Base-by-base conservation (phyloP, 2,329 filamentous ascomycete genomes). In the Verticillium nubilum region DNA sequence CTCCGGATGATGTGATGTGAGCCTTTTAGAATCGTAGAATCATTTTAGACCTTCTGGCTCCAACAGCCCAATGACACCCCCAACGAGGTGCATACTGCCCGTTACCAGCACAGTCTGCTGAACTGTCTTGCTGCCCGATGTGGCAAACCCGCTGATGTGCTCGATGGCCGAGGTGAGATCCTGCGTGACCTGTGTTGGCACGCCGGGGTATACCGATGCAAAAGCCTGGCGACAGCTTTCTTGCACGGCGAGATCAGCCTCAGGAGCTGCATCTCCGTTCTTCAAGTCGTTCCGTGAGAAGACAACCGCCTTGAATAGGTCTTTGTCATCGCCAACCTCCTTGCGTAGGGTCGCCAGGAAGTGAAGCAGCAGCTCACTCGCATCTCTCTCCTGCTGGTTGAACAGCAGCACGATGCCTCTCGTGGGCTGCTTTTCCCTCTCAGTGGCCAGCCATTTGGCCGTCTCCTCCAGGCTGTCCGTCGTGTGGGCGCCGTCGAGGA, bases 371-470 rank as follows among this genome's bases (percentile, higher is more conserved):
- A 96, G 80, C 17, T 82, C 78, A 4, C 78, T 75, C 5, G 90
- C 90, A 68, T 97, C 87, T 31, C 92, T 85, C 10, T 91, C 92
- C 69, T 97, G 92, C 73, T 97, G 94, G 73, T 97, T 97, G 80
- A 98, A 98, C 54, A 98, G 82, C 53, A 98, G 76, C 0, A 91
- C 78, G 52, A 78, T 73, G 27, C 64, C 57, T 7, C 70, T 69
- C 0, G 62, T 60, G 0, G 63, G 47, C 7, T 59, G 69, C 3
- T 29, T 50, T 6, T 59, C 50, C 10, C 61, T 37, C 69, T 74
- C 62, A 66, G 67, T 65, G 1, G 83, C 84, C 67, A 94, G 94
- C 93, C 93, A 97, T 64, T 79, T 80, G 3, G 86, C 91, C 12
- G 90, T 89, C 50, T 91, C 82, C 57, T 85, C 81, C 63, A 97